phyloP scores from a whole-genome alignment of 306 rosid genomes.

The Quercus dentata region DNA sequence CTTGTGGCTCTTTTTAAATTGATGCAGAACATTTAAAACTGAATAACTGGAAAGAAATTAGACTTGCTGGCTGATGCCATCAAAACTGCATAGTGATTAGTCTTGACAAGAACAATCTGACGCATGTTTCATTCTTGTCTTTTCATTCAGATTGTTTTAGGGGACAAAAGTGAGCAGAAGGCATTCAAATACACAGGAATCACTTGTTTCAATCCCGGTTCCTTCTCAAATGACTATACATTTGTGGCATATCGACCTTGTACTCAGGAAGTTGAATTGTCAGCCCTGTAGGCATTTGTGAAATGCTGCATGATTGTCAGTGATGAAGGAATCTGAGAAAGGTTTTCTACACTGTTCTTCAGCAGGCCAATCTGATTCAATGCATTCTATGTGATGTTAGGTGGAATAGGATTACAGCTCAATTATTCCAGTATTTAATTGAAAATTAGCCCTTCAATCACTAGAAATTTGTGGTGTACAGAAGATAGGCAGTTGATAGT shows the following conservation, averaged over 20 bases:
- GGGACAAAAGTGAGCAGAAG: constrained; percentile 83
- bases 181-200: constrained; percentile 92
- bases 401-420: constrained; percentile 16
- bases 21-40: background rate
- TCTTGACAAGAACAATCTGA: constrained; percentile 14
- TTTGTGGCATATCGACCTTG: constrained; percentile 85
- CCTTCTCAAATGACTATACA: constrained; percentile 74
- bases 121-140: constrained; percentile 16
- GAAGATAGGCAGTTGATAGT: background rate
- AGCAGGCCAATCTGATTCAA: constrained; percentile 1
- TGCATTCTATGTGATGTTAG: constrained; percentile 7
- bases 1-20: background rate
- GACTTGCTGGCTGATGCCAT: background rate
- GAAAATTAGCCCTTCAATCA: constrained; percentile 11
- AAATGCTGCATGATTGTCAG: background rate
- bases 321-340: constrained; percentile 6
- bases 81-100: background rate
- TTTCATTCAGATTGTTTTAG: constrained; percentile 66
- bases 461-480: constrained; percentile 30
- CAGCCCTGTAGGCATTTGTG: constrained; percentile 47
- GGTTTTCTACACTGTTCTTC: background rate
- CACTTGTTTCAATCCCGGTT: constrained; percentile 88
- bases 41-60: background rate
- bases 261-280: constrained; percentile 87
- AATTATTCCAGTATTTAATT: background rate